Evolutionary conservation across 169 alveolate species (phyloP).

Genomic region (Cryptosporidium ubiquitum): DNA sequence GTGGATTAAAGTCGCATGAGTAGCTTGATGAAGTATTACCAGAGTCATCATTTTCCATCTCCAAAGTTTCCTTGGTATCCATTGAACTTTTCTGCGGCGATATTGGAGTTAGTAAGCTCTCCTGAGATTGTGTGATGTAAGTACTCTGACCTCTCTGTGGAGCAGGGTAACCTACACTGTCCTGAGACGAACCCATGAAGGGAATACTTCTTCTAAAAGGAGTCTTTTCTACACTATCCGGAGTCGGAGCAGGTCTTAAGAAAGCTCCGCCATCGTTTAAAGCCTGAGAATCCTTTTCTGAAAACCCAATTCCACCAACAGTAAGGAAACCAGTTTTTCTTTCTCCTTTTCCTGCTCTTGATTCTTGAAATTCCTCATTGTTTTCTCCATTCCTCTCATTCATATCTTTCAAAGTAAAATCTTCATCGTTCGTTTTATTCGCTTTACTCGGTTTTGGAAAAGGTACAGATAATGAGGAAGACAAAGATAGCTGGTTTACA

Average conservation of each 20-base stretch:
- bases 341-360: neutral
- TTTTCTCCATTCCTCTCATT: neutral
- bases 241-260: neutral
- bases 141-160: slow-evolving; percentile 61
- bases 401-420: neutral
- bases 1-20: slow-evolving; percentile 6
- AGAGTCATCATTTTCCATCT: neutral
- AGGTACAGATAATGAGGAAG: slow-evolving; percentile 66
- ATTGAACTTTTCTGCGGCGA: neutral
- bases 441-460: slow-evolving; percentile 47
- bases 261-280: neutral
- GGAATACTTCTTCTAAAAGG: slow-evolving; percentile 71
- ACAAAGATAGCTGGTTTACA: slow-evolving; percentile 48
- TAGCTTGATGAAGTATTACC: neutral
- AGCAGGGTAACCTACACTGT: slow-evolving; percentile 72
- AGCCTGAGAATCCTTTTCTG: slow-evolving; percentile 12
- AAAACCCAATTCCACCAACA: neutral
- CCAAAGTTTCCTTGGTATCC: neutral
- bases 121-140: slow-evolving; percentile 50
- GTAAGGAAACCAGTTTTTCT: slow-evolving; percentile 60
- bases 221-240: slow-evolving; percentile 45
- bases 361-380: neutral
- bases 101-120: slow-evolving; percentile 44
- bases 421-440: neutral
- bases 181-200: slow-evolving; percentile 63